phyloP scores from a whole-genome alignment of 306 rosid species.

The Cyclanthera cordifolia region DNA sequence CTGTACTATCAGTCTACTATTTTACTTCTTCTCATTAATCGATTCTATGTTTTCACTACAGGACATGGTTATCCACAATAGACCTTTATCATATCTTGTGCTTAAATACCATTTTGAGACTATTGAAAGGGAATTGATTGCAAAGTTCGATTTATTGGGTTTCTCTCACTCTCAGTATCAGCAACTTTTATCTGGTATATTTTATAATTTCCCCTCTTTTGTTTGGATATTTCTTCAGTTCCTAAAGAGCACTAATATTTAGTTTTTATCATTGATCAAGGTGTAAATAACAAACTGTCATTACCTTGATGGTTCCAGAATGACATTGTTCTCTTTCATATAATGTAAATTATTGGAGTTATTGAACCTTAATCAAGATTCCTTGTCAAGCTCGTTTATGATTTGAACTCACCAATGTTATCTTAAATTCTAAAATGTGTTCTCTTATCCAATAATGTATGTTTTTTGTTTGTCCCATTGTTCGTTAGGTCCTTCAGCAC shows the following conservation, averaged over 20 bases:
- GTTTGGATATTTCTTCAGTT: neutral
- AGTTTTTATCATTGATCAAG: no score
- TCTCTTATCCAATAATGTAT: neutral
- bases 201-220: no score
- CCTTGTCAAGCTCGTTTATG: neutral
- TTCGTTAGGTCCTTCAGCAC: neutral
- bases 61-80: conserved; percentile 17
- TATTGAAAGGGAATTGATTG: conserved; percentile 9
- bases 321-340: neutral
- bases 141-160: conserved; percentile 2
- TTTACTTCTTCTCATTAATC: no score
- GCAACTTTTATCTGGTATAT: conserved; percentile 13
- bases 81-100: conserved; percentile 12
- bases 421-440: neutral
- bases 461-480: neutral
- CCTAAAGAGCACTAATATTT: neutral
- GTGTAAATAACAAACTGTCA: no score
- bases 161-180: conserved; percentile 5
- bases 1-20: no score
- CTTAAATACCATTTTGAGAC: conserved; percentile 11
- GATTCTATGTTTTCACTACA: neutral
- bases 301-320: neutral
- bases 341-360: neutral
- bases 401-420: neutral
- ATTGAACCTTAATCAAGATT: neutral